Conservation (phyloP, 2,329 filamentous ascomycete species). For the Colletotrichum sp. region DNA sequence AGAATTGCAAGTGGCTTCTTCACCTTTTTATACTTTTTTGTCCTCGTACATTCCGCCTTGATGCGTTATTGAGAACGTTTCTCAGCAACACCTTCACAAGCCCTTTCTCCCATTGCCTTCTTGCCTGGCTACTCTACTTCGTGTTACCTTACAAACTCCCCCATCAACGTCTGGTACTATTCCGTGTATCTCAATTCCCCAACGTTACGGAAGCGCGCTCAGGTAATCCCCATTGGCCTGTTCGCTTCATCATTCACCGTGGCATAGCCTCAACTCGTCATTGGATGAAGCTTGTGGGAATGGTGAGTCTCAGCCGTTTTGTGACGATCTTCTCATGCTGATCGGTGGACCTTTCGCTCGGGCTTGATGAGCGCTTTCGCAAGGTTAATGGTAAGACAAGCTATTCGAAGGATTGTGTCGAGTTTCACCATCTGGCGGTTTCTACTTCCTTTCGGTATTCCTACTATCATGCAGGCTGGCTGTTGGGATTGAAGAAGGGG, state of each 20-base stretch:
- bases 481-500: neutral
- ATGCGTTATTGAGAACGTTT: neutral
- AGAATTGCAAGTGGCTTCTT: neutral
- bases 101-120: neutral
- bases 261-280: neutral
- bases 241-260: neutral
- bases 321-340: neutral
- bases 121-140: neutral
- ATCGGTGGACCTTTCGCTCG: neutral
- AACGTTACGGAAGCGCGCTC: neutral
- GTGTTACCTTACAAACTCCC: neutral
- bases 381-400: neutral
- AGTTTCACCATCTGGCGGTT: neutral
- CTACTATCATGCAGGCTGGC: neutral
- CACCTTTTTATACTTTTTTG: neutral
- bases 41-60: neutral
- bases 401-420: neutral
- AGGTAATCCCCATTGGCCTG: neutral
- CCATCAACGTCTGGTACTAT: neutral
- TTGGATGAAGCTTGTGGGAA: neutral
- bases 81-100: neutral
- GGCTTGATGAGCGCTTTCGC: neutral
- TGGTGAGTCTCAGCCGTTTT: neutral
- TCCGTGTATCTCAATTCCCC: neutral
- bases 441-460: neutral